These are phyloP conservation scores for Blastocystis hominis DNA, from an alignment of 352 stramenopile genomes.

Conservation along the genomic window DNA sequence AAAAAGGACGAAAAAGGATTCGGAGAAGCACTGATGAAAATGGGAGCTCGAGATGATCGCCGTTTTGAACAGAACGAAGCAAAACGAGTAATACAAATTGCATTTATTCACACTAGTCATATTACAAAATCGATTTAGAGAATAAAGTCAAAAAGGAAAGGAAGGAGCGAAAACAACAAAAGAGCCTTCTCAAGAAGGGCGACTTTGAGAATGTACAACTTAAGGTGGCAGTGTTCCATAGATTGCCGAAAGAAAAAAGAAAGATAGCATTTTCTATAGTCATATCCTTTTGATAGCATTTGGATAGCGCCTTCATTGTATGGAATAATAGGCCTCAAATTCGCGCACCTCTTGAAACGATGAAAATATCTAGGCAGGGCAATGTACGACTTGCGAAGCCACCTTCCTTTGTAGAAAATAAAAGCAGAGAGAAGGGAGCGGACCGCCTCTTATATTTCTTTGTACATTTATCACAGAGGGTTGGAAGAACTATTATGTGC, in stretches of 20 bases:
- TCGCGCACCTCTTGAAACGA: not conserved
- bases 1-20: not conserved
- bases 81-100: not conserved
- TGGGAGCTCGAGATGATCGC: not conserved
- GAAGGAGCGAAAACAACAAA: not conserved
- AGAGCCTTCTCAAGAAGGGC: not conserved
- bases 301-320: not conserved
- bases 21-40: not conserved
- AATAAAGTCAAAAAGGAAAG: slow-evolving; percentile 1
- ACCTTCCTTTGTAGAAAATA: not conserved
- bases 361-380: not conserved
- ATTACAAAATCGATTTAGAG: slow-evolving; percentile 10
- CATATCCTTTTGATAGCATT: not conserved
- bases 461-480: slow-evolving; percentile 1
- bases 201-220: not conserved
- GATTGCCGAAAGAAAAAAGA: not conserved
- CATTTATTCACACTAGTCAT: not conserved
- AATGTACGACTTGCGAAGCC: too few relatives aligned
- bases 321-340: not conserved
- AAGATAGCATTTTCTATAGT: not conserved
- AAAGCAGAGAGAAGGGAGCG: not conserved
- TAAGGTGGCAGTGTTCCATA: not conserved
- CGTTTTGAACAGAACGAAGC: not conserved
- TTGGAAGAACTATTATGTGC: slow-evolving; percentile 24
- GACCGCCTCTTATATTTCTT: not conserved